Base-by-base conservation (phyloP, 192 early-diverging fungal genomes). In the Podochytrium sp. region DNA sequence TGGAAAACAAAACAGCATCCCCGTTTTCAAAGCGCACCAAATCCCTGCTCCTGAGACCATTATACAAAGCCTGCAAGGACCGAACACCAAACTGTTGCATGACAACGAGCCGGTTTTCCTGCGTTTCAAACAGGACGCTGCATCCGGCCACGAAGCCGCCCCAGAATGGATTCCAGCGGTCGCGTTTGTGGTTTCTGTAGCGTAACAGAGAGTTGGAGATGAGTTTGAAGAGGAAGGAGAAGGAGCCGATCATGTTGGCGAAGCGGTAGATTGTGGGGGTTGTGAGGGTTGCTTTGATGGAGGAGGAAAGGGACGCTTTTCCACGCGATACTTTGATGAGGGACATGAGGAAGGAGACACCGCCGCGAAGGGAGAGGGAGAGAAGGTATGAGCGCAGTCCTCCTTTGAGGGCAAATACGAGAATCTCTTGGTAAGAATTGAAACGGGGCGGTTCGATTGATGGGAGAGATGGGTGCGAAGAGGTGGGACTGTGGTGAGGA, bases 241-340 rank as follows among this genome's bases (percentile, higher is more conserved):
- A 94, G 43, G 76, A 79, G n/a, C 90, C 92, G 84, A 94, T 84
- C 83, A 90, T 90, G n/a, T 80, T 79, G 35, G 85, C 91, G 73
- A 94, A 93, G 16, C 91, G 91, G 47, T 84, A 33, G 1, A 90
- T 79, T 61, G 89, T 87, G 0, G 51, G 52, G 3, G 23, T 18
- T 5, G 83, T 83, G 71, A 89, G 84, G 79, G 90, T 90, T 2
- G 87, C 75, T 10, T 76, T 74, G 56, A 85, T 75, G 23, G 89
- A 72, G 27, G 78, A 71, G 0, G 71, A 57, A 7, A 91, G 74
- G 0, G 82, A 59, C 12, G 47, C 74, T 53, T 78, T 82, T 79
- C 76, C 79, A 62, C 74, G 76, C 47, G 79, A 42, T 2, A 88
- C 81, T 55, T 77, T 67, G 25, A 88, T 30, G 0, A 88, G 63